Base-by-base conservation (phyloP, 805 yeast genomes). In the Cyberlindnera xishuangbannaensis region DNA sequence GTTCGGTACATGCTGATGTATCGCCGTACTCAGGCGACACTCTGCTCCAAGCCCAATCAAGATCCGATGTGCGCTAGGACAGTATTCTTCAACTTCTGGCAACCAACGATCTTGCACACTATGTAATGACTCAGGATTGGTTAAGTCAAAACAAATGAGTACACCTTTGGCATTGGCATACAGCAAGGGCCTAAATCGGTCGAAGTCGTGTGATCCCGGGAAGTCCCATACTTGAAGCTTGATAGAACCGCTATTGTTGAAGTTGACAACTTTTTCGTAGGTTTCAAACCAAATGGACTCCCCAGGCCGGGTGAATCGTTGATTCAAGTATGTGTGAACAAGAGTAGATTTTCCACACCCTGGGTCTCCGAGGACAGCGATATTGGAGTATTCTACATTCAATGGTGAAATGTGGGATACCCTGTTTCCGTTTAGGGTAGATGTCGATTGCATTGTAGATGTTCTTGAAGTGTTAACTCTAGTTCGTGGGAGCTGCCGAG, bases 111-210 rank as follows among this genome's bases (percentile, higher is more conserved):
- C 67, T 38, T 44, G 45, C 14, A 63, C 59, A 36, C 55, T 59
- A 31, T 52, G 57, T 40, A 61, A 54, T 2, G 64, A 50, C 32
- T 54, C 61, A 6, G 58, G 45, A 4, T 55, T 48, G 33, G 53
- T 54, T 12, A 55, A 48, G n/a, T 56, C 45, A 52, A 65, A 64
- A 43, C 69, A 64, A 24, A 63, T 55, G 41, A 64, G 42, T 23
- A 62, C 53, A 26, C 55, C 60, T 30, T 56, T 52, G 18, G 65
- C 61, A 51, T 57, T 59, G 9, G 61, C 65, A 51, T 65, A 65
- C 6, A 57, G 59, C 48, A 62, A 56, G 4, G 70, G 70, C 43
- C 69, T 49, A 36, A 65, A 52, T 30, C 69, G 51, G 46, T 65
- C 69, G 55, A 50, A 59, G 29, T 43, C 50, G 16, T 58, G 58